Evolutionary conservation across 371 early-diverging fungal genomes (phyloP).

Genomic region (Entomophthora muscae): DNA sequence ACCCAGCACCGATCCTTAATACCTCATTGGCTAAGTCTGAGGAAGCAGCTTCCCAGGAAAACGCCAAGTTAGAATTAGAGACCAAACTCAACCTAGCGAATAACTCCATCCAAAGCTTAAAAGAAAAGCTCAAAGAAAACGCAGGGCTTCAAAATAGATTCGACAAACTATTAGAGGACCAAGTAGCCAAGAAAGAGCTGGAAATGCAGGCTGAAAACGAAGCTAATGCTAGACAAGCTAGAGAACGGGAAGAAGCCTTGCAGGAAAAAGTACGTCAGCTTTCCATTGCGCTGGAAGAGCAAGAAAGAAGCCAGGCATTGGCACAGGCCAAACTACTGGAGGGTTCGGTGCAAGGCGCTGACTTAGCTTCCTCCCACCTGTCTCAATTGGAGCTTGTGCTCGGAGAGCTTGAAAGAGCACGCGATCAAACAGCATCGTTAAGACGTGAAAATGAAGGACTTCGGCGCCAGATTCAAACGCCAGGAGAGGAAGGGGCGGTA

Average conservation of each 20-base stretch:
- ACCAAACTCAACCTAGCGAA: conserved; percentile 20
- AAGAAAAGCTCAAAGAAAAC: conserved; percentile 25
- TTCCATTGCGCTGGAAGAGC: background rate
- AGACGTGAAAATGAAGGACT: conserved; percentile 4
- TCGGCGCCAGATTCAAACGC: background rate
- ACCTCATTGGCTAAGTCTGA: conserved; percentile 19
- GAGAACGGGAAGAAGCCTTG: conserved; percentile 16
- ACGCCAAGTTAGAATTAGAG: conserved; percentile 35
- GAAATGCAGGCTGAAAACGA: conserved; percentile 19
- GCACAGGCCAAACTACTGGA: background rate
- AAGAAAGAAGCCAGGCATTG: conserved; percentile 1
- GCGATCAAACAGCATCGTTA: background rate
- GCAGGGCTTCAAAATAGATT: conserved; percentile 13
- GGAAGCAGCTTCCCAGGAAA: conserved; percentile 22
- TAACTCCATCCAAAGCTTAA: conserved; percentile 16
- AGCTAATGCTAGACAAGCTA: conserved; percentile 18
- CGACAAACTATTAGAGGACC: conserved; percentile 12
- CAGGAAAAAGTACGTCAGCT: conserved; percentile 13
- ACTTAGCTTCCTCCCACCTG: background rate
- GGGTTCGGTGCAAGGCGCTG: background rate
- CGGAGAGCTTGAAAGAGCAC: background rate
- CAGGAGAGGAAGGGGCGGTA: background rate
- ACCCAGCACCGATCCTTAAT: conserved; percentile 52
- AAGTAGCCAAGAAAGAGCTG: conserved; percentile 30
- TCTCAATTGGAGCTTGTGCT: conserved; percentile 3